Conservation (phyloP, 345 rosid genomes). For the Barbarea vulgaris region DNA sequence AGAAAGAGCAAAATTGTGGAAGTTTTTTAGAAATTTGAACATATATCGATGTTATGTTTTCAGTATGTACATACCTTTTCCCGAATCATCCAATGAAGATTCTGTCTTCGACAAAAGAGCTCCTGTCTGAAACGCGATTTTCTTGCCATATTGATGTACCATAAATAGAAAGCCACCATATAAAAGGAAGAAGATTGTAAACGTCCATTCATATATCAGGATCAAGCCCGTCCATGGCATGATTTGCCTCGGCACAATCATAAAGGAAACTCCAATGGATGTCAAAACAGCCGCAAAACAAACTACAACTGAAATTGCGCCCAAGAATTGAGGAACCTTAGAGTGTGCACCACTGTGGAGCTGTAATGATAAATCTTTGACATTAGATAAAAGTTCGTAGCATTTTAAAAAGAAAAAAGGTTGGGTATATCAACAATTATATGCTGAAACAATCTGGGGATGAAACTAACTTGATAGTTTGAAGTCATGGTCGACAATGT, state of each 20-base stretch:
- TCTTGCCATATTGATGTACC: conserved; percentile 63
- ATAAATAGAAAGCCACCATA: conserved; percentile 72
- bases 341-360: conserved; percentile 48
- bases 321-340: conserved; percentile 71
- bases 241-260: conserved; percentile 81
- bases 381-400: neutral
- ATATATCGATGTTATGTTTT: neutral
- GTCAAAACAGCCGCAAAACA: conserved; percentile 56
- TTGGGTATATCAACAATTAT: neutral
- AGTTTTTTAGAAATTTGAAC: neutral
- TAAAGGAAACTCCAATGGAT: conserved; percentile 64
- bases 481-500: conserved; percentile 52
- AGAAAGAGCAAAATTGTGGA: neutral
- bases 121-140: conserved; percentile 52
- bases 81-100: conserved; percentile 59
- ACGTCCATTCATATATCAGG: conserved; percentile 86
- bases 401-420: neutral
- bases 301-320: conserved; percentile 58
- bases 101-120: conserved; percentile 47
- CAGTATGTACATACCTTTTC: conserved; percentile 58
- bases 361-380: conserved; percentile 37
- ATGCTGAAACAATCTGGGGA: neutral
- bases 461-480: conserved; percentile 55
- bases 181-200: conserved; percentile 62
- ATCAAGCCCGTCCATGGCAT: conserved; percentile 91